phyloP scores from a whole-genome alignment of 768 basidiomycete species.

The Boletus edulis region DNA sequence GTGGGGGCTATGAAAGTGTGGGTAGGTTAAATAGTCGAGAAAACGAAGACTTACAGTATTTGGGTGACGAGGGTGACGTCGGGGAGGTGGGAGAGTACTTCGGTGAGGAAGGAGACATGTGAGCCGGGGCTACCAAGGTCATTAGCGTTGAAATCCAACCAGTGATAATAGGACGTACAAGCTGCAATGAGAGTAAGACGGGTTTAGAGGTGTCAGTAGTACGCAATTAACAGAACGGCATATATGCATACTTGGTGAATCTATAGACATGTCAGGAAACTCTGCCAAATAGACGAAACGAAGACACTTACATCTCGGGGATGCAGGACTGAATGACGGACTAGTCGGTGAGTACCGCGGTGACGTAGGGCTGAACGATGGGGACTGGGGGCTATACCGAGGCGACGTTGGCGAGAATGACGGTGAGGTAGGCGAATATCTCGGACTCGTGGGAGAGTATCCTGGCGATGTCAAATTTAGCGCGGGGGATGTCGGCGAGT shows the following conservation, averaged over 20 bases:
- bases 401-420: constrained; percentile 86
- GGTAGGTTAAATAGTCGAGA: background rate
- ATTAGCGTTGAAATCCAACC: constrained; percentile 3
- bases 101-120: constrained; percentile 87
- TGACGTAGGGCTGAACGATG: constrained; percentile 87
- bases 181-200: constrained; percentile 38
- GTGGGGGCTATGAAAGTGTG: constrained; percentile 60
- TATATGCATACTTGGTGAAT: constrained; percentile 73
- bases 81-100: constrained; percentile 95
- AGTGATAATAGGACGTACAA: constrained; percentile 46
- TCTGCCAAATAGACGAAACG: background rate
- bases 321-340: constrained; percentile 90
- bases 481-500: constrained; percentile 85
- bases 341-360: constrained; percentile 88
- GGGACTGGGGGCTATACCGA: constrained; percentile 84
- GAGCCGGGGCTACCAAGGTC: constrained; percentile 57
- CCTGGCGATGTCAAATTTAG: constrained; percentile 81
- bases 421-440: constrained; percentile 83
- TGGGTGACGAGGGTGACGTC: constrained; percentile 87
- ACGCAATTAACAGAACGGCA: background rate
- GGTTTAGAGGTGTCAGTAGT: constrained; percentile 23
- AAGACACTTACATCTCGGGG: constrained; percentile 72
- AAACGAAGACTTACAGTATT: constrained; percentile 66
- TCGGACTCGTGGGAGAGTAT: constrained; percentile 65
- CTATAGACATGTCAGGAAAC: constrained; percentile 34